Conservation (phyloP, 2,329 filamentous ascomycete genomes). For the Camptophora hylomeconis region DNA sequence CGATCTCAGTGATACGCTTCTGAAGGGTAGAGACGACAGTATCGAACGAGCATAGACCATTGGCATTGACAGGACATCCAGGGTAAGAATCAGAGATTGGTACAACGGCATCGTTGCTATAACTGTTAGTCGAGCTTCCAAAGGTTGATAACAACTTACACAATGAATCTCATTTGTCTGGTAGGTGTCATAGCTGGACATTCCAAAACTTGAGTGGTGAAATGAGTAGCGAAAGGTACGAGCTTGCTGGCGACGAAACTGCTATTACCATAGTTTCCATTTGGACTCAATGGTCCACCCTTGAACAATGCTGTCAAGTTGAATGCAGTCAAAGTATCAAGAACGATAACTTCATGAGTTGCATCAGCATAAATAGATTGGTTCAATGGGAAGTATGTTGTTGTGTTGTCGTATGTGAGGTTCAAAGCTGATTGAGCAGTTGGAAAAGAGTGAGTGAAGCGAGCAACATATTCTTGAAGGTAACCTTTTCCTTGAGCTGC, state of each 20-base stretch:
- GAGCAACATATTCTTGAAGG: not conserved
- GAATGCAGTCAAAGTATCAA: too few relatives aligned
- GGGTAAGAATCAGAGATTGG: constrained; percentile 5
- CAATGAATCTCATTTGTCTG: constrained; percentile 5
- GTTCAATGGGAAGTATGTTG: too few relatives aligned
- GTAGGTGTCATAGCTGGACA: constrained; percentile 1
- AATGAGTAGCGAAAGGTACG: constrained; percentile 4
- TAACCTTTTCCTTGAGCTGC: constrained; percentile 27
- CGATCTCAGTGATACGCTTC: constrained; percentile 5
- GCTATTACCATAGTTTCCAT: not conserved
- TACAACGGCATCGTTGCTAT: constrained; percentile 5
- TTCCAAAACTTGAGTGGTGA: constrained; percentile 4
- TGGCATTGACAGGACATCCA: constrained; percentile 3
- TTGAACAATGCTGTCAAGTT: constrained; percentile 6
- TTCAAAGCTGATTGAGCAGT: constrained; percentile 38
- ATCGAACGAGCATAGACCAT: constrained; percentile 5
- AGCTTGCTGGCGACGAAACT: constrained; percentile 5
- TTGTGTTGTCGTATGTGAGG: too few relatives aligned
- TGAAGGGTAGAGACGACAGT: constrained; percentile 4
- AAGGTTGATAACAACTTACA: not conserved
- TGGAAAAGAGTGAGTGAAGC: too few relatives aligned
- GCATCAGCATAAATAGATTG: too few relatives aligned
- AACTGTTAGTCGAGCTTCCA: not conserved
- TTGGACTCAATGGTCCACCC: not conserved
- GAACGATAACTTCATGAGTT: too few relatives aligned